Evolutionary conservation across 208 protist species (phyloP).

Genomic region (Porcisia hertigi): DNA sequence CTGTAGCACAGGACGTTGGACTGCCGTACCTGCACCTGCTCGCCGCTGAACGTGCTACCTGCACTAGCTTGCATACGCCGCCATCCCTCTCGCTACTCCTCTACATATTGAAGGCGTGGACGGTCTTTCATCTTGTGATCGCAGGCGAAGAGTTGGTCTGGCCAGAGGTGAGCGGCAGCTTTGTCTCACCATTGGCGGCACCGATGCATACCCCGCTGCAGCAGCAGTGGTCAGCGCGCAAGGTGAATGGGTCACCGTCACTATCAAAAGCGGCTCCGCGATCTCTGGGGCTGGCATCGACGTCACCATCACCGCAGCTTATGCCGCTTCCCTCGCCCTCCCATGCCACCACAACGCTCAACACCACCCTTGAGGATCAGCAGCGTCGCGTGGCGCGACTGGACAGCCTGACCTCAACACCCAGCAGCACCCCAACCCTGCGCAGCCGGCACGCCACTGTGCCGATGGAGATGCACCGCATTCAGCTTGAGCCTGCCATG

Average conservation of each 20-base stretch:
- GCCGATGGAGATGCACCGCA: conserved; percentile 33
- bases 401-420: conserved; percentile 24
- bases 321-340: conserved; percentile 28
- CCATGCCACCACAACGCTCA: conserved; percentile 29
- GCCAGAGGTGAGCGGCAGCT: not conserved
- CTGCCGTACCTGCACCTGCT: conserved; percentile 63
- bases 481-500: conserved; percentile 22
- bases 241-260: not conserved
- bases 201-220: not conserved
- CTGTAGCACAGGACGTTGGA: conserved; percentile 55
- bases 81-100: conserved; percentile 33
- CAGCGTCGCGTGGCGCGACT: conserved; percentile 35
- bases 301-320: conserved; percentile 9
- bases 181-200: not conserved
- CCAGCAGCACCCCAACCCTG: conserved; percentile 26
- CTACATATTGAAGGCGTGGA: conserved; percentile 55
- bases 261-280: not conserved
- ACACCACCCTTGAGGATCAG: conserved; percentile 31
- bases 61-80: conserved; percentile 26
- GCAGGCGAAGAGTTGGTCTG: conserved; percentile 20
- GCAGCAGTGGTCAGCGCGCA: conserved; percentile 1
- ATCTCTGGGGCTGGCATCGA: not conserved
- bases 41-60: conserved; percentile 43
- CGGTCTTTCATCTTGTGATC: conserved; percentile 43
- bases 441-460: conserved; percentile 28